These are phyloP conservation scores for Phlyctochytrium planicorne DNA, from an alignment of 192 early-diverging fungal genomes.

Conservation along the genomic window DNA sequence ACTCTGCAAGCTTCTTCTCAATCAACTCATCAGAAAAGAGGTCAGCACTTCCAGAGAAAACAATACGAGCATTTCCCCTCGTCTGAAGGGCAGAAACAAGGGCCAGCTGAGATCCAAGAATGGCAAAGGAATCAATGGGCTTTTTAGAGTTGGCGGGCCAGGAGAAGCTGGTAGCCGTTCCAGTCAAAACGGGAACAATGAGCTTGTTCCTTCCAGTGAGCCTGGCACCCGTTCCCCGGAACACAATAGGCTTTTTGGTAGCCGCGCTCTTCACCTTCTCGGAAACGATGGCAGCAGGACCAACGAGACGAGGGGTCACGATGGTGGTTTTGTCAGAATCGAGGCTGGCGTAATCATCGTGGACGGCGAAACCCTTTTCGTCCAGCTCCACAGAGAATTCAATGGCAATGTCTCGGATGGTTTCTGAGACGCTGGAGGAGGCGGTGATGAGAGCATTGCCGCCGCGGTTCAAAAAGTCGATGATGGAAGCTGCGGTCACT, in stretches of 20 bases:
- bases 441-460: constrained; percentile 86
- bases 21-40: constrained; percentile 79
- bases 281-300: constrained; percentile 6
- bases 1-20: constrained; percentile 25
- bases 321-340: constrained; percentile 57
- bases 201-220: constrained; percentile 63
- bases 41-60: constrained; percentile 76
- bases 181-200: constrained; percentile 61
- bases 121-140: constrained; percentile 28
- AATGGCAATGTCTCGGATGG: constrained; percentile 75
- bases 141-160: constrained; percentile 33
- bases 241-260: constrained; percentile 53
- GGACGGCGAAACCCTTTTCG: constrained; percentile 60
- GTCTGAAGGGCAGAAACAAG: constrained; percentile 88
- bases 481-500: constrained; percentile 52
- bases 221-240: constrained; percentile 76
- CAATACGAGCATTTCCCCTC: constrained; percentile 81
- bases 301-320: constrained; percentile 49
- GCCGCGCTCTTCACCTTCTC: constrained; percentile 25
- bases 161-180: constrained; percentile 66
- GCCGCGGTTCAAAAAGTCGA: constrained; percentile 86
- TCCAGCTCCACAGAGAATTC: constrained; percentile 91
- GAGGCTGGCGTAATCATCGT: constrained; percentile 69
- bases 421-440: constrained; percentile 61
- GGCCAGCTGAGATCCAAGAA: constrained; percentile 62